These are phyloP conservation scores for Xylaria sp. DNA, from an alignment of 2,329 filamentous ascomycete genomes.

Conservation along the genomic window DNA sequence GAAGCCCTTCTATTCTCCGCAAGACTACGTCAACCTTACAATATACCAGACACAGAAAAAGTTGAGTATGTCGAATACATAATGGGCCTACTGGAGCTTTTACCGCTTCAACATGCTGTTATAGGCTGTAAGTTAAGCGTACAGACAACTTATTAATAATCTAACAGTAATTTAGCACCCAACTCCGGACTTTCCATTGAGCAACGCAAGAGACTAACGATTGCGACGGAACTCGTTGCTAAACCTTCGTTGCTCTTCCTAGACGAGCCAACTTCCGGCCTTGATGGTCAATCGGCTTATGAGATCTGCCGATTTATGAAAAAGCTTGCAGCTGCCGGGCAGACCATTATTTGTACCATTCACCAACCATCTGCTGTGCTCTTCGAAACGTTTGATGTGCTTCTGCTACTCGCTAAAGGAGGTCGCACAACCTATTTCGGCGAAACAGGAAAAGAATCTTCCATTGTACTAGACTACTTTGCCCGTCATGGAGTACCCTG, in stretches of 20 bases:
- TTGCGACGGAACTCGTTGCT: background rate
- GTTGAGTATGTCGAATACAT: slow-evolving; percentile 75
- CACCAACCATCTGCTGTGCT: slow-evolving; percentile 67
- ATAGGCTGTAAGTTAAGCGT: slow-evolving; percentile 60
- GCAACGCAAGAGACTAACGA: slow-evolving; percentile 9
- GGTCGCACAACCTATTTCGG: slow-evolving; percentile 46
- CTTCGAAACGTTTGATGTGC: slow-evolving; percentile 66
- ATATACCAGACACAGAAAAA: slow-evolving; percentile 69
- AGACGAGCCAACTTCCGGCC: slow-evolving; percentile 69
- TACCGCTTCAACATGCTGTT: slow-evolving; percentile 71
- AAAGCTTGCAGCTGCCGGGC: slow-evolving; percentile 68
- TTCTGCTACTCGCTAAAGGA: slow-evolving; percentile 64
- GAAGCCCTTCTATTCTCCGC: slow-evolving; percentile 75
- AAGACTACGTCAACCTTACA: slow-evolving; percentile 68
- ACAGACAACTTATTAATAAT: background rate
- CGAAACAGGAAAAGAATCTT: background rate
- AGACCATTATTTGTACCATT: slow-evolving; percentile 69
- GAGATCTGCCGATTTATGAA: slow-evolving; percentile 71
- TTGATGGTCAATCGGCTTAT: slow-evolving; percentile 67
- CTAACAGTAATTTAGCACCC: background rate
- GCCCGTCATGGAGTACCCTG: slow-evolving; percentile 61
- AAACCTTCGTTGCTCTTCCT: slow-evolving; percentile 1
- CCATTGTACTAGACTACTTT: slow-evolving; percentile 56
- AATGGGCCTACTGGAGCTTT: slow-evolving; percentile 75
- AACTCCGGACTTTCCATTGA: slow-evolving; percentile 4